Base-by-base conservation (phyloP, 2,329 filamentous ascomycete species). In the Podosphaera fusca region DNA sequence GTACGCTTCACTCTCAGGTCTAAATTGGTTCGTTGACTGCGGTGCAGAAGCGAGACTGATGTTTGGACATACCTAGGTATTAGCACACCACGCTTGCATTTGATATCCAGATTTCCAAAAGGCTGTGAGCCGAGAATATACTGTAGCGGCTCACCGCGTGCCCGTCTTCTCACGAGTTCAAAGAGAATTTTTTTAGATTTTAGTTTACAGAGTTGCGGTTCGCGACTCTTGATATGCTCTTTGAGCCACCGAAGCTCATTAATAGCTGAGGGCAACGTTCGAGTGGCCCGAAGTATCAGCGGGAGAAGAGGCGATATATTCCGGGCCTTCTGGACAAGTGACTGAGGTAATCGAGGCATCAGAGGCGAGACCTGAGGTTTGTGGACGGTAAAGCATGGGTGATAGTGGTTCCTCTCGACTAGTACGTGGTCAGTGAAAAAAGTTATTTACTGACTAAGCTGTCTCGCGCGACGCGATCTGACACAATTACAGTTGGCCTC, bases 41-140 rank as follows among this genome's bases (percentile, higher is more conserved):
- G 47, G 60, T 49, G 47, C 61, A 55, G 49, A 5, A 34, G 51
- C 49, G 21, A 57, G 9, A 49, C 40, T 33, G 55, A 40, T 21
- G 21, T 21, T 10, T 35, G 35, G 31, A 63, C 70, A 14, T 62
- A 81, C 72, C 90, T 78, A 40, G 92, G 92, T 61, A 96, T 94
- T 58, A 98, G 72, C 4, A 96, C 89, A 1, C 86, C 86, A 9
- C 74, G 77, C 34, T 73, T 74, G 66, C 89, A 95, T 57, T 75
- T 70, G 51, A 98, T 84, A 47, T 95, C 84, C 14, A 96, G 70
- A 3, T 79, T 72, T 0, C 89, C 90, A 70, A 98, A 96, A 1
- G 84, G 92, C 67, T 95, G 88, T 4, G 82, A 81, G 2, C 88
- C 88, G 1, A 98, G 72, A 30, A 96, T 75, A 67, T 96, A 96